Evolutionary conservation across 2,329 filamentous ascomycete genomes (phyloP).

Genomic region (Cordyceps militaris): DNA sequence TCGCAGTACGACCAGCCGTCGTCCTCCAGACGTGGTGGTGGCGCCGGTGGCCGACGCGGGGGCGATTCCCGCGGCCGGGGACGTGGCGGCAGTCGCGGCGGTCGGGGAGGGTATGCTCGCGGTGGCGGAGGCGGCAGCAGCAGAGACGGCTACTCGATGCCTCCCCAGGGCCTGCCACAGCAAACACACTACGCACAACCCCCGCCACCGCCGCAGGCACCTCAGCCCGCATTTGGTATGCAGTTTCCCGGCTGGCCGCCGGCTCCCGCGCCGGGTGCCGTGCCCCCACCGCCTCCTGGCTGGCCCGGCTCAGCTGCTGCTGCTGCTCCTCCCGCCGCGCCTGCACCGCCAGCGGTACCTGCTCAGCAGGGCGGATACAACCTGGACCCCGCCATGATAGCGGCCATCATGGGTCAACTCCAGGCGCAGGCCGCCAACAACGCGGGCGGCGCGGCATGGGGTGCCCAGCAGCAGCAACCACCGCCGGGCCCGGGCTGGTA

Average conservation of each 20-base stretch:
- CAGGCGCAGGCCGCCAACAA: conserved; percentile 24
- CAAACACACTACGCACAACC: conserved; percentile 25
- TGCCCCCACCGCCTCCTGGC: conserved; percentile 28
- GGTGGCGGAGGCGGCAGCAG: conserved; percentile 18
- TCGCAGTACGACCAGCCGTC: conserved; percentile 24
- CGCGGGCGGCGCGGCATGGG: conserved; percentile 20
- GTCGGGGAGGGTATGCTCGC: conserved; percentile 33
- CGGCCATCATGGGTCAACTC: conserved; percentile 40
- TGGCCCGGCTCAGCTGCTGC: conserved; percentile 24
- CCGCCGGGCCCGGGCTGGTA: conserved; percentile 20
- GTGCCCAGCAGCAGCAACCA: conserved; percentile 21
- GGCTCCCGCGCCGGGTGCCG: conserved; percentile 23
- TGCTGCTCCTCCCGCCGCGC: conserved; percentile 36
- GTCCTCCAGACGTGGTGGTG: conserved; percentile 24
- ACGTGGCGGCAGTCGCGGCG: conserved; percentile 29
- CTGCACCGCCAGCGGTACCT: conserved; percentile 19
- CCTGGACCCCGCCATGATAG: conserved; percentile 53
- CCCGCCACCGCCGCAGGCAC: conserved; percentile 20
- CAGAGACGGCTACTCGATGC: conserved; percentile 37
- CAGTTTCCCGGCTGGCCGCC: conserved; percentile 38
- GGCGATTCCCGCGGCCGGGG: conserved; percentile 33
- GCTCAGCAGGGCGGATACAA: conserved; percentile 34
- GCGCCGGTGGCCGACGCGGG: conserved; percentile 29
- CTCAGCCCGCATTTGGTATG: conserved; percentile 30
- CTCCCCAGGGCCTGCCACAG: conserved; percentile 27